A percentile compares a stretch with the other conserved stretches of the same genome.
phyloP scores from a whole-genome alignment of 139 green algal species.

The Parachlorella kessleri region DNA sequence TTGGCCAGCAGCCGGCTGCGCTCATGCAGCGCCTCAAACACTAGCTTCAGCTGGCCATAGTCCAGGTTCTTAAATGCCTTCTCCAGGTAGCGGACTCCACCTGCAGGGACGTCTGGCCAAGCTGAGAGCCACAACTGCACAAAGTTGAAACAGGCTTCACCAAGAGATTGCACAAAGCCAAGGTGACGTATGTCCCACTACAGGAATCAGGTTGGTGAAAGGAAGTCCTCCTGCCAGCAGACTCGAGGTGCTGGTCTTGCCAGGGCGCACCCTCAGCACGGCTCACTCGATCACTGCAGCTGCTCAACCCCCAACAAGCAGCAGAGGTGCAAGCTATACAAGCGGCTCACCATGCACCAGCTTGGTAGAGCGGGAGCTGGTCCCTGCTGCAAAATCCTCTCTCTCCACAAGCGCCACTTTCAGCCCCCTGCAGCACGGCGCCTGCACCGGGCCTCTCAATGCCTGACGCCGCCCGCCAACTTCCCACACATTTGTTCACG shows the following conservation, averaged over 20 bases:
- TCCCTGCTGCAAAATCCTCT: conserved; percentile 95
- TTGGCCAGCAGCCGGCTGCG: conserved; percentile 81
- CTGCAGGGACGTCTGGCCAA: too few relatives aligned
- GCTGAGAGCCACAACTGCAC: too few relatives aligned
- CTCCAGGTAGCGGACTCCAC: conserved; percentile 7
- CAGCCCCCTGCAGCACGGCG: conserved; percentile 59
- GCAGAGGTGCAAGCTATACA: background rate
- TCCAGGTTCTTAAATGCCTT: conserved; percentile 89
- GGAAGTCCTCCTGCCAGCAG: too few relatives aligned
- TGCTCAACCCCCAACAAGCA: too few relatives aligned
- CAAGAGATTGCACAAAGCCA: background rate
- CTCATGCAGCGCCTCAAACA: conserved; percentile 94
- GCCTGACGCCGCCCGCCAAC: background rate
- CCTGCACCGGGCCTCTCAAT: background rate
- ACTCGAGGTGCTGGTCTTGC: too few relatives aligned
- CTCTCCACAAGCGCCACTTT: conserved; percentile 86
- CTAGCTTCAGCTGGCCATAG: conserved; percentile 76
- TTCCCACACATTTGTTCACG: background rate
- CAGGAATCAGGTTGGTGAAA: too few relatives aligned
- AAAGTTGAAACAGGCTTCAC: background rate
- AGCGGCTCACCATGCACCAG: conserved; percentile 78
- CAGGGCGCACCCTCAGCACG: too few relatives aligned
- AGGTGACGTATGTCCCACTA: too few relatives aligned
- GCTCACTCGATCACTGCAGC: too few relatives aligned
- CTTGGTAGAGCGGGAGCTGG: conserved; percentile 94